These are phyloP conservation scores for Ogataea pilisensis DNA, from an alignment of 805 yeast genomes.

Conservation along the genomic window DNA sequence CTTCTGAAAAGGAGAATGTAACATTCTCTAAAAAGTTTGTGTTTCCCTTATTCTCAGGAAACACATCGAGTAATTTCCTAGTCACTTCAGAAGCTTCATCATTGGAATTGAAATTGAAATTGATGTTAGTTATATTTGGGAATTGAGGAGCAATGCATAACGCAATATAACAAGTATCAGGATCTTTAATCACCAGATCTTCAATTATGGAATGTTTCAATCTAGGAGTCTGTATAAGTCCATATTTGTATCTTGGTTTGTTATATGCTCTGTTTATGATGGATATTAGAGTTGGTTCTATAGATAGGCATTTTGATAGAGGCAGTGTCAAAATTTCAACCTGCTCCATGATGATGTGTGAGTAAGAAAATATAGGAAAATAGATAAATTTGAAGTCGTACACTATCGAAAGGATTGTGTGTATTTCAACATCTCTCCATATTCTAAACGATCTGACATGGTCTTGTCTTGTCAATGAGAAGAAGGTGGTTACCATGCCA, in stretches of 20 bases:
- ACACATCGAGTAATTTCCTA: constrained; percentile 11
- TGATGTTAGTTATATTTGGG: too few species aligned
- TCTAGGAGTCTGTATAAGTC: constrained; percentile 39
- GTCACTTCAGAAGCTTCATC: constrained; percentile 21
- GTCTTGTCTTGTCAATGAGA: too few species aligned
- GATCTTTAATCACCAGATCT: constrained; percentile 23
- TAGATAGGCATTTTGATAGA: constrained; percentile 5
- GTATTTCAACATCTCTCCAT: too few species aligned
- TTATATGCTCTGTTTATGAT: constrained; percentile 50
- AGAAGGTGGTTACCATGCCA: too few species aligned
- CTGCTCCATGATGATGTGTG: not conserved
- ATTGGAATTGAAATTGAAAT: constrained; percentile 1
- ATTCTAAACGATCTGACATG: too few species aligned
- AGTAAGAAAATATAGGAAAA: too few species aligned
- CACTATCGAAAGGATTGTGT: too few species aligned
- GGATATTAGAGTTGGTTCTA: constrained; percentile 22
- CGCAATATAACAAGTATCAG: constrained; percentile 21
- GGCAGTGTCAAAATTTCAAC: constrained; percentile 4
- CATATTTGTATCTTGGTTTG: constrained; percentile 41
- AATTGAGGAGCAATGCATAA: constrained; percentile 24
- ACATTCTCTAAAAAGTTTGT: constrained; percentile 15
- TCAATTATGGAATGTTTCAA: constrained; percentile 30
- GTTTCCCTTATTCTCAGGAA: constrained; percentile 13
- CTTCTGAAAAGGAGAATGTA: not conserved
- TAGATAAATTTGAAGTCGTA: too few species aligned